Conservation (phyloP, 2,329 filamentous ascomycete species). For the Fusarium decemcellulare region DNA sequence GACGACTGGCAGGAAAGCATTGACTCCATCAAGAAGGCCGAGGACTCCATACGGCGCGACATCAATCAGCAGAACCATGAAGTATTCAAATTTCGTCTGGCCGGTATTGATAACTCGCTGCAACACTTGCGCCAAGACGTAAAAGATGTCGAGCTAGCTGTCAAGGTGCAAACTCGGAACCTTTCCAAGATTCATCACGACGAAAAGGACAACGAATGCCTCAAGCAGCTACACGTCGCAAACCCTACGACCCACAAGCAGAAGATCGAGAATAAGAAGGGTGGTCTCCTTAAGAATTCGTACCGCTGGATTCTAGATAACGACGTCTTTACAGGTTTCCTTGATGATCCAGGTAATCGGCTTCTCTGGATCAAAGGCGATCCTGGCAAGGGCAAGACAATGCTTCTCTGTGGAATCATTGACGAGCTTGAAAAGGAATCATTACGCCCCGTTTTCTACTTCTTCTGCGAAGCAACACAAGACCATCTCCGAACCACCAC, state of each 20-base stretch:
- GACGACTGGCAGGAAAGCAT: slow-evolving; percentile 14
- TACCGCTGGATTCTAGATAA: slow-evolving; percentile 53
- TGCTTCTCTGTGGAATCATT: slow-evolving; percentile 52
- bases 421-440: slow-evolving; percentile 30
- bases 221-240: not conserved
- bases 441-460: slow-evolving; percentile 39
- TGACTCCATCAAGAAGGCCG: slow-evolving; percentile 8
- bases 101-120: not conserved
- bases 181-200: not conserved
- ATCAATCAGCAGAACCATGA: not conserved
- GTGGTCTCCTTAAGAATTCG: slow-evolving; percentile 35
- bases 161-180: not conserved
- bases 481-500: slow-evolving; percentile 54
- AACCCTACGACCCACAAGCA: slow-evolving; percentile 9
- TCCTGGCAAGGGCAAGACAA: slow-evolving; percentile 56
- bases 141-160: slow-evolving; percentile 2
- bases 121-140: not conserved
- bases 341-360: slow-evolving; percentile 14
- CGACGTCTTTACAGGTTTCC: slow-evolving; percentile 46
- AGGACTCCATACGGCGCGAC: not conserved
- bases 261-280: slow-evolving; percentile 40
- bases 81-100: not conserved
- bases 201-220: slow-evolving; percentile 3
- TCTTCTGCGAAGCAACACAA: slow-evolving; percentile 63
- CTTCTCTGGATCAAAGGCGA: slow-evolving; percentile 55